Evolutionary conservation across 2,329 filamentous ascomycete genomes (phyloP).

Genomic region (Aspergillus flavus): DNA sequence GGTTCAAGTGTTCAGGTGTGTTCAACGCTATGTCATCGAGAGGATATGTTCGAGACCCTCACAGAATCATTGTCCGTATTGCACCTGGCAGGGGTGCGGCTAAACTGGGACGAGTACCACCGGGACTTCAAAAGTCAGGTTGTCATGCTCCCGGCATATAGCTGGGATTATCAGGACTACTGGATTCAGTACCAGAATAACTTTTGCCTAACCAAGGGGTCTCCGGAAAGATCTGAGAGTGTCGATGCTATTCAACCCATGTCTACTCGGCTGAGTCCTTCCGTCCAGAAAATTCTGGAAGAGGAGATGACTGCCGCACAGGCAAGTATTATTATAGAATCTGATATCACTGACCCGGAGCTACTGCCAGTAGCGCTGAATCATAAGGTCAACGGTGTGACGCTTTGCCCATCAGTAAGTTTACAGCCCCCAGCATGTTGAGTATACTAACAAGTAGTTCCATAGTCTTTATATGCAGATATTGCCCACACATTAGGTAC

Average conservation of each 20-base stretch:
- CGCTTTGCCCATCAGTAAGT: background rate
- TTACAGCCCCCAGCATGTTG: background rate
- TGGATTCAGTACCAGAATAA: background rate
- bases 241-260: background rate
- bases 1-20: background rate
- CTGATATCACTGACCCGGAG: background rate
- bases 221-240: background rate
- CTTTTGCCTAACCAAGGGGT: background rate
- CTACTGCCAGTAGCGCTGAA: background rate
- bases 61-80: slow-evolving; percentile 35
- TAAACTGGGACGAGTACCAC: slow-evolving; percentile 47
- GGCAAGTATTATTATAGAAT: background rate
- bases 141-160: slow-evolving; percentile 15
- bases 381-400: background rate
- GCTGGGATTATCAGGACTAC: background rate
- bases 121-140: slow-evolving; percentile 39
- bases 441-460: background rate
- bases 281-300: background rate
- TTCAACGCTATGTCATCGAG: slow-evolving; percentile 36
- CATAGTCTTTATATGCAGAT: background rate
- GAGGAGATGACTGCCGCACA: background rate
- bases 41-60: slow-evolving; percentile 45
- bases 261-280: background rate
- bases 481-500: background rate
- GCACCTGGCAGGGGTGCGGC: slow-evolving; percentile 38